A percentile compares a stretch with the other conserved stretches of the same genome.
These are phyloP conservation scores for Prunus campanulata DNA, from an alignment of 306 rosid species.

Conservation along the genomic window DNA sequence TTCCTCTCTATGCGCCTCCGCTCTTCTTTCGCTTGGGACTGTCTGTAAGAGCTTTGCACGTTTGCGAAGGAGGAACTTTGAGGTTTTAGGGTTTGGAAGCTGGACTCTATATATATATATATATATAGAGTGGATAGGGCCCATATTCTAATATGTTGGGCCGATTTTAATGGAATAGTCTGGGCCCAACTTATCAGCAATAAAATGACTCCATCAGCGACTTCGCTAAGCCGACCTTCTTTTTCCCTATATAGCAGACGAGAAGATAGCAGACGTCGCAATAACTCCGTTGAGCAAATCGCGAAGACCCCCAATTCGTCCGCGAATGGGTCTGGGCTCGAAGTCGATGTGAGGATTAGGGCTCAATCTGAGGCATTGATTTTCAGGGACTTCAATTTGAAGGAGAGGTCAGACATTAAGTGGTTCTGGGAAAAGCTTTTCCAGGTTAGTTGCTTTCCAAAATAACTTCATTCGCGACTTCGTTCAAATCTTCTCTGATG, in stretches of 20 bases:
- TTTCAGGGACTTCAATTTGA: neutral
- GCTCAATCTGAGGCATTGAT: no score
- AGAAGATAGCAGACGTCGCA: no score
- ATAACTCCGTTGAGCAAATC: no score
- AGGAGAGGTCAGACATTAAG: no score
- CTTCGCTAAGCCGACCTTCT: no score
- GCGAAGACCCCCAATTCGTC: no score
- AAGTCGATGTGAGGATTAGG: no score
- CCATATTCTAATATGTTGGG: neutral
- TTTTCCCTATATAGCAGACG: no score
- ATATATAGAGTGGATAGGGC: neutral
- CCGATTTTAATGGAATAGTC: neutral
- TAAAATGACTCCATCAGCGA: no score
- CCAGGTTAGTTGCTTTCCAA: neutral
- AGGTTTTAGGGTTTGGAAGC: conserved; percentile 9
- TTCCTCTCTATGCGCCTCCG: neutral
- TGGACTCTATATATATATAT: neutral
- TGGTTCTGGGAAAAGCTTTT: neutral
- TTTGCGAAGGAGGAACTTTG: neutral
- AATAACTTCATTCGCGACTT: neutral
- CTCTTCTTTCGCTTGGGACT: neutral
- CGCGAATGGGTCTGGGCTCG: no score
- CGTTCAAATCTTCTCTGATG: conserved; percentile 27
- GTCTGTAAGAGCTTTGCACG: neutral
- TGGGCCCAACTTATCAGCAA: no score